phyloP scores from a whole-genome alignment of 768 basidiomycete genomes.

The Inosperma sp. region DNA sequence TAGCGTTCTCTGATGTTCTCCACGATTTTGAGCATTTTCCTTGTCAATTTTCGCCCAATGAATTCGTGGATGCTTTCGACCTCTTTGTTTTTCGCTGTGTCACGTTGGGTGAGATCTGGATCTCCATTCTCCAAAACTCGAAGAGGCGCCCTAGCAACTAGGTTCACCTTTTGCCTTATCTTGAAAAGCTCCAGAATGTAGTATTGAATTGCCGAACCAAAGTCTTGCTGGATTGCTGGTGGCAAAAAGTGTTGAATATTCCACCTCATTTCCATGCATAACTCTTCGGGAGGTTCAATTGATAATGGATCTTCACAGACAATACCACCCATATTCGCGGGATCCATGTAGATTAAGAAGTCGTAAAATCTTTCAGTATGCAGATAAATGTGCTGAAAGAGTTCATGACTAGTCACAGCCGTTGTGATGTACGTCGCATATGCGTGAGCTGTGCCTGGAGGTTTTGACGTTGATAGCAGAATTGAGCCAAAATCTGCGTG shows the following conservation, averaged over 20 bases:
- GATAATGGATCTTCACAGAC: slow-evolving; percentile 78
- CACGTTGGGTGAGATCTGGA: slow-evolving; percentile 60
- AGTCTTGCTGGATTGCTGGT: slow-evolving; percentile 71
- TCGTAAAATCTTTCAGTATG: slow-evolving; percentile 88
- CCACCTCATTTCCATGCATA: slow-evolving; percentile 83
- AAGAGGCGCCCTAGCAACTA: slow-evolving; percentile 61
- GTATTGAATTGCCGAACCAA: slow-evolving; percentile 64
- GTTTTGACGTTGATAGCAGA: slow-evolving; percentile 90
- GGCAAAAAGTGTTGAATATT: slow-evolving; percentile 91
- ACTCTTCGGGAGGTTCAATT: slow-evolving; percentile 59
- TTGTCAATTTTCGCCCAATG: slow-evolving; percentile 74
- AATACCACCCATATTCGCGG: slow-evolving; percentile 86
- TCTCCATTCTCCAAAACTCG: slow-evolving; percentile 60
- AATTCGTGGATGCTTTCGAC: slow-evolving; percentile 66
- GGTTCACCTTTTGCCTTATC: slow-evolving; percentile 59
- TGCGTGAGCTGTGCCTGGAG: slow-evolving; percentile 90
- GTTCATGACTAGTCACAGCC: slow-evolving; percentile 89
- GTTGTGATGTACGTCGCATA: slow-evolving; percentile 94
- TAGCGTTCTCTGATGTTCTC: slow-evolving; percentile 57
- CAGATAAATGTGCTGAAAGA: slow-evolving; percentile 91
- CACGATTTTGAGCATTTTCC: slow-evolving; percentile 70
- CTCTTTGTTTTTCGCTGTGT: slow-evolving; percentile 66
- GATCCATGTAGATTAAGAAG: slow-evolving; percentile 93
- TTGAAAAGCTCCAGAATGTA: slow-evolving; percentile 85
- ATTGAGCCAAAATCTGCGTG: slow-evolving; percentile 92